Percentiles rank a stretch among this genome's conserved stretches.
These are phyloP conservation scores for Tricholomella constricta DNA, from an alignment of 768 basidiomycete species.

Conservation along the genomic window DNA sequence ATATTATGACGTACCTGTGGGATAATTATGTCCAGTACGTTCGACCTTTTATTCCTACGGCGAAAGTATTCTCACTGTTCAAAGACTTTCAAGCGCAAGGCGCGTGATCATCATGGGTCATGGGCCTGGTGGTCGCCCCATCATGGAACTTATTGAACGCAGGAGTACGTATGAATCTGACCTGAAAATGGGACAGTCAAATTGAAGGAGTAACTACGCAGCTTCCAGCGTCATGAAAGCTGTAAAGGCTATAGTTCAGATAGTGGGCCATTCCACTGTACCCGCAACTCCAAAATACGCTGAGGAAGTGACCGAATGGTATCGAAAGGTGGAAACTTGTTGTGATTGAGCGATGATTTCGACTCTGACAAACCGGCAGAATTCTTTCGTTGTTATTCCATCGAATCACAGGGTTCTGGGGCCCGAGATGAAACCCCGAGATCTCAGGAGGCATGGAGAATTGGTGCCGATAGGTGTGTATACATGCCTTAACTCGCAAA, in stretches of 20 bases:
- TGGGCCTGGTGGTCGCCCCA: slow-evolving; percentile 75
- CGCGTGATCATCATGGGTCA: slow-evolving; percentile 85
- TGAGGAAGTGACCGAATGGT: slow-evolving; percentile 69
- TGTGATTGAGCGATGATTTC: background rate
- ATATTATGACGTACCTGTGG: slow-evolving; percentile 86
- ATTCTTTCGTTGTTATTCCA: slow-evolving; percentile 73
- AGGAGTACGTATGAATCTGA: slow-evolving; percentile 53
- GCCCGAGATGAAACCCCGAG: slow-evolving; percentile 41
- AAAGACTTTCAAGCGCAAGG: slow-evolving; percentile 70
- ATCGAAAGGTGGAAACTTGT: slow-evolving; percentile 53
- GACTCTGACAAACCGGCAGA: slow-evolving; percentile 43
- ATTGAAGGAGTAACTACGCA: slow-evolving; percentile 10
- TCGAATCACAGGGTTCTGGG: slow-evolving; percentile 55
- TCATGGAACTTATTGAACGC: slow-evolving; percentile 72
- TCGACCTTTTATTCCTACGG: background rate
- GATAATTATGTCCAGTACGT: slow-evolving; percentile 92
- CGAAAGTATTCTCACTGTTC: slow-evolving; percentile 5
- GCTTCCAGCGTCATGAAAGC: slow-evolving; percentile 57
- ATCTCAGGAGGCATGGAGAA: slow-evolving; percentile 64
- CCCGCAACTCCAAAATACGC: slow-evolving; percentile 57
- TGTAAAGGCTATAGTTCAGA: slow-evolving; percentile 76
- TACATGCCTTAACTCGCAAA: background rate
- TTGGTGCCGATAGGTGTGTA: slow-evolving; percentile 62
- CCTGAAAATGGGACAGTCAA: background rate
- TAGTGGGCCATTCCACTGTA: slow-evolving; percentile 65